Evolutionary conservation across 108 stramenopile species (phyloP).

Genomic region (Nitzschia palea): DNA sequence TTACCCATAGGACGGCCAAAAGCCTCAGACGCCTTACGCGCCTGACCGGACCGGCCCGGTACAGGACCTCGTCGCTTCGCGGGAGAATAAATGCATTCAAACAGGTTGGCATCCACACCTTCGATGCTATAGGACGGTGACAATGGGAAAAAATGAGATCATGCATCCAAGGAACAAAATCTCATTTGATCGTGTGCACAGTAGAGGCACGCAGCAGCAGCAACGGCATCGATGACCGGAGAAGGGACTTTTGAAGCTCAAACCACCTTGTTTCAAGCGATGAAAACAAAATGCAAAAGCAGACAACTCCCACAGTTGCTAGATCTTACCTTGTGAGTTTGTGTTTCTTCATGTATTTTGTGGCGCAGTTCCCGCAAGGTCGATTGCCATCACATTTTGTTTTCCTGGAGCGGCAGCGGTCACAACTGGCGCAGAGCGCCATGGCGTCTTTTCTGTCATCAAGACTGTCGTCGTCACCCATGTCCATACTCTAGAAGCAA

Average conservation of each 20-base stretch:
- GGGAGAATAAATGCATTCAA: slow-evolving; percentile 76
- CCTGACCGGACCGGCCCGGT: slow-evolving; percentile 52
- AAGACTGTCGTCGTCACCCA: slow-evolving; percentile 1
- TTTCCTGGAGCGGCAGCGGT: slow-evolving; percentile 80
- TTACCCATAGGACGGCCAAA: slow-evolving; percentile 19
- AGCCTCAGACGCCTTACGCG: slow-evolving; percentile 37
- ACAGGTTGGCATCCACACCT: slow-evolving; percentile 39
- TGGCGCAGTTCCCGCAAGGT: slow-evolving; percentile 74
- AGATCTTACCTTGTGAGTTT: slow-evolving; percentile 66
- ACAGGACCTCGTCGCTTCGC: slow-evolving; percentile 83
- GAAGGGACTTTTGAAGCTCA: no score
- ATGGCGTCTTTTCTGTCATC: slow-evolving; percentile 6
- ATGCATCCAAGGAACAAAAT: no score
- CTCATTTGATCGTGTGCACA: no score
- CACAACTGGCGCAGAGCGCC: slow-evolving; percentile 72
- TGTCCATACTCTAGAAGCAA: not conserved
- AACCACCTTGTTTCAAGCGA: no score
- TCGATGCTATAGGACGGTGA: slow-evolving; percentile 55
- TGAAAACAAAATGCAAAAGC: no score
- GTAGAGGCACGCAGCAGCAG: no score
- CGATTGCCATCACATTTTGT: slow-evolving; percentile 80
- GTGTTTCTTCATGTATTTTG: slow-evolving; percentile 78
- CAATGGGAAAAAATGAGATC: no score
- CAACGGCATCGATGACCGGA: no score
- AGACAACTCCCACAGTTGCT: no score